Percentiles rank a stretch among this genome's conserved stretches.
These are phyloP conservation scores for Lepidium africanum DNA, from an alignment of 345 rosid genomes.

Conservation along the genomic window DNA sequence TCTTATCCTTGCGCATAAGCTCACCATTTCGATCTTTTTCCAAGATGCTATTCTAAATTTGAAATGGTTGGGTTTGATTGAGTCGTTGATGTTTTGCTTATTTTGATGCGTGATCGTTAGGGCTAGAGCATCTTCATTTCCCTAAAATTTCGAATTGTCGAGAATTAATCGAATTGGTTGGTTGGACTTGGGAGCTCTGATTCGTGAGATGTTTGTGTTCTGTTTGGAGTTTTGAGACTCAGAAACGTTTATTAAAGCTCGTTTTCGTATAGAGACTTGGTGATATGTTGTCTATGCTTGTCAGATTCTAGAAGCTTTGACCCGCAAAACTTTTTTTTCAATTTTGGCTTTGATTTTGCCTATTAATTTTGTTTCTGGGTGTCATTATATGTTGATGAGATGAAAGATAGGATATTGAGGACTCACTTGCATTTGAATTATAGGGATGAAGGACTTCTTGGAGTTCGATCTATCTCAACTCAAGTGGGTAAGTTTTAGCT, in stretches of 20 bases:
- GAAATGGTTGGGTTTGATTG: neutral
- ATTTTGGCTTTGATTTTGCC: neutral
- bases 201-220: neutral
- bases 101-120: constrained; percentile 4
- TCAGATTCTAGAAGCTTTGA: neutral
- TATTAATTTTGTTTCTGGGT: neutral
- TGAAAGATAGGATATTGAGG: constrained; percentile 6
- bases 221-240: neutral
- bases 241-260: constrained; percentile 1
- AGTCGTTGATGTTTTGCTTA: neutral
- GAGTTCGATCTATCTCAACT: constrained; percentile 74
- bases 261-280: neutral
- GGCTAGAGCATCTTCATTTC: neutral
- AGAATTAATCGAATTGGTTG: neutral
- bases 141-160: neutral
- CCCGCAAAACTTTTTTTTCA: neutral
- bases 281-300: neutral
- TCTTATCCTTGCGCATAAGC: neutral
- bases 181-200: neutral
- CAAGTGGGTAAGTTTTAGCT: constrained; percentile 64
- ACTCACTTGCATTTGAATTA: constrained; percentile 12
- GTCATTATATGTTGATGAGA: neutral
- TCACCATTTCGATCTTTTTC: neutral
- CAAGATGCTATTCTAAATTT: neutral
- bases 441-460: constrained; percentile 76